These are phyloP conservation scores for Pichia heedii DNA, from an alignment of 805 yeast genomes.

Conservation along the genomic window DNA sequence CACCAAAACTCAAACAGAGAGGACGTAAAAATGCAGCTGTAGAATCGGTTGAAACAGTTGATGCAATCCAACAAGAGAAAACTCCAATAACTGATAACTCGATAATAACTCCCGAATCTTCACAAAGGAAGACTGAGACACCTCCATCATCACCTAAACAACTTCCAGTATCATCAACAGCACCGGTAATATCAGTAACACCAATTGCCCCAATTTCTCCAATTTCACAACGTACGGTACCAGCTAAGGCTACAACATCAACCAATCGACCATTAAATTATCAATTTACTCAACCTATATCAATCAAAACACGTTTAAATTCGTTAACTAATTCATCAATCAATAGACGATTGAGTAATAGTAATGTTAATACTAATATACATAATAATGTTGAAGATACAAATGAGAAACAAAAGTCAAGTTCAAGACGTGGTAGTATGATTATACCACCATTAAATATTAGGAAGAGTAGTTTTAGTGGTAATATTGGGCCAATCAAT, in stretches of 20 bases:
- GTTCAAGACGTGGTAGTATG: too few relatives aligned
- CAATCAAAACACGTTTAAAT: conserved; percentile 4
- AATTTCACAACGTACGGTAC: background rate
- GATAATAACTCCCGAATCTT: conserved; percentile 5
- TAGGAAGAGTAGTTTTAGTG: too few relatives aligned
- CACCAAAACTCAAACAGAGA: conserved; percentile 43
- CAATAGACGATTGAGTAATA: too few relatives aligned
- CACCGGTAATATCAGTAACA: background rate
- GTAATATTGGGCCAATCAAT: too few relatives aligned
- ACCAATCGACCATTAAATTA: background rate
- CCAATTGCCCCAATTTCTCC: conserved; percentile 1
- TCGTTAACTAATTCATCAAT: conserved; percentile 10
- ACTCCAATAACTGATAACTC: too few relatives aligned
- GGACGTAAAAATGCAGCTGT: conserved; percentile 7
- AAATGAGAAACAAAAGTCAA: background rate
- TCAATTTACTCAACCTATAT: background rate
- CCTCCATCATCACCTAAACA: background rate
- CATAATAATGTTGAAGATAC: too few relatives aligned
- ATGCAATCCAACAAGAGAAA: too few relatives aligned
- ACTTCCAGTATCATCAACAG: background rate
- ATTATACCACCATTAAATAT: too few relatives aligned
- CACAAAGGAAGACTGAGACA: background rate
- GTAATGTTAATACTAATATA: too few relatives aligned
- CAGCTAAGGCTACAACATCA: background rate
- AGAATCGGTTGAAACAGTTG: too few relatives aligned